phyloP scores from a whole-genome alignment of 176 grass and related monocot species.

The Carex littledalei region DNA sequence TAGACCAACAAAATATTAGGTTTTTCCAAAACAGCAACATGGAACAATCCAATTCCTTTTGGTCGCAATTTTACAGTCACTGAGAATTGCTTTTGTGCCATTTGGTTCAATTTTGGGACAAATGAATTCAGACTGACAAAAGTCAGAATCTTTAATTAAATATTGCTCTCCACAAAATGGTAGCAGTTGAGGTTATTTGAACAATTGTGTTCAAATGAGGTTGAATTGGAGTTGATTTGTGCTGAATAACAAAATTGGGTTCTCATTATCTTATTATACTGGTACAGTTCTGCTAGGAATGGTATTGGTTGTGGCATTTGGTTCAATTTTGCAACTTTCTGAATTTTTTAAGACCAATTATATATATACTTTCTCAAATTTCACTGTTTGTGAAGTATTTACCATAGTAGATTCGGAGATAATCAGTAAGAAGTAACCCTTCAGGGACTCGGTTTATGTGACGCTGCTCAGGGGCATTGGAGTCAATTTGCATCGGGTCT shows the following conservation, averaged over 20 bases:
- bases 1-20: neutral
- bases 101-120: neutral
- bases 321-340: neutral
- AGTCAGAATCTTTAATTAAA: neutral
- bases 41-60: neutral
- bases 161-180: neutral
- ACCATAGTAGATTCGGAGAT: slow-evolving; percentile 91
- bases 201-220: too few relatives aligned
- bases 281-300: too few relatives aligned
- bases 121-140: neutral
- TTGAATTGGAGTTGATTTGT: too few relatives aligned
- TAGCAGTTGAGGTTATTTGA: neutral
- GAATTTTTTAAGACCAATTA: neutral
- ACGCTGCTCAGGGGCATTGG: slow-evolving; percentile 16
- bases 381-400: slow-evolving; percentile 15
- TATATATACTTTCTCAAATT: neutral
- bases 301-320: neutral
- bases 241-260: too few relatives aligned
- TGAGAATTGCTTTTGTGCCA: neutral
- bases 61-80: neutral
- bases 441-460: slow-evolving; percentile 17
- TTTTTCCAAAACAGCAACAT: neutral
- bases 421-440: slow-evolving; percentile 43
- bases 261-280: too few relatives aligned
- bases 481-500: slow-evolving; percentile 23